Evolutionary conservation across 352 stramenopile species (phyloP).

Genomic region (Pythium utonaiense): DNA sequence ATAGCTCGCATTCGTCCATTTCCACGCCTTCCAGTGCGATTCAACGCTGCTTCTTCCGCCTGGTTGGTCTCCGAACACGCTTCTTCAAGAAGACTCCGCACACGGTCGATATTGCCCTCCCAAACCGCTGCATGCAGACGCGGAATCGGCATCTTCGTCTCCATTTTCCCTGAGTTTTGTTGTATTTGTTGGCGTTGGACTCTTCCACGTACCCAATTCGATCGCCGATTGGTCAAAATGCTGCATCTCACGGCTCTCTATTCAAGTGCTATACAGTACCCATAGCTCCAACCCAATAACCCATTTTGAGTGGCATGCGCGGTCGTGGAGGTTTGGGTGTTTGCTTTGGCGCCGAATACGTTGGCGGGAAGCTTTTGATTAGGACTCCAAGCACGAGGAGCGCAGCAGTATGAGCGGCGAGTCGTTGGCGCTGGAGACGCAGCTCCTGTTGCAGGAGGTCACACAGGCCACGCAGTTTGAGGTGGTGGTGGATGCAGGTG

Average conservation of each 20-base stretch:
- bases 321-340: constrained; percentile 9
- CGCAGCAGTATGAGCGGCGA: constrained; percentile 33
- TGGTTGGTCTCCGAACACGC: not conserved
- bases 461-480: constrained; percentile 49
- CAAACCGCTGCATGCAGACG: constrained; percentile 67
- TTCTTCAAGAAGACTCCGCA: constrained; percentile 31
- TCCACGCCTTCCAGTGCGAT: not conserved
- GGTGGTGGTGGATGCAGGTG: constrained; percentile 24
- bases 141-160: constrained; percentile 7
- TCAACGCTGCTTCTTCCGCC: not conserved
- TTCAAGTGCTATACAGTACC: not conserved
- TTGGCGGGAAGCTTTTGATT: constrained; percentile 13
- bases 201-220: not conserved
- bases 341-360: constrained; percentile 3
- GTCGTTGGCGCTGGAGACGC: constrained; percentile 69
- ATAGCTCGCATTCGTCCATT: constrained; percentile 28
- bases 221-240: constrained; percentile 3
- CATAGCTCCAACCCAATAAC: not conserved
- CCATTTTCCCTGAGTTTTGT: constrained; percentile 1
- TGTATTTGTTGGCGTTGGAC: not conserved
- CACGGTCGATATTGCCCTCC: constrained; percentile 47
- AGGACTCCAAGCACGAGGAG: not conserved
- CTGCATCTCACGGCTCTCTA: not conserved
- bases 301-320: not conserved
- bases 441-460: constrained; percentile 75